Conservation (phyloP, 1,284 basidiomycete genomes). For the Trichosporon ovoides region DNA sequence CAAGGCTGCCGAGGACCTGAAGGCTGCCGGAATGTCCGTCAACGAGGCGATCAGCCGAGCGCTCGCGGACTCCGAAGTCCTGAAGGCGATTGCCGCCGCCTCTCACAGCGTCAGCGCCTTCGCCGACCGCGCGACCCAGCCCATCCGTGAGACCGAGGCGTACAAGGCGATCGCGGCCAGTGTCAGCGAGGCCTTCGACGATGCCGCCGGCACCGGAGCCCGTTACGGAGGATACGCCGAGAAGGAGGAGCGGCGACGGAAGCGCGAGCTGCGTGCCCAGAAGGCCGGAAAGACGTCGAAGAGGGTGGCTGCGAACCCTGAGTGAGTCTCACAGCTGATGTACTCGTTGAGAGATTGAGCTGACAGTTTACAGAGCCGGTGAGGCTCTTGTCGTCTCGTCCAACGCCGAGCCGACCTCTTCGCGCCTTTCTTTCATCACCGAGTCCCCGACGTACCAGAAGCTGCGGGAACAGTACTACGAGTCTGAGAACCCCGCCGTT, state of each 20-base stretch:
- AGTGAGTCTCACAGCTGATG: constrained; percentile 56
- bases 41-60: constrained; percentile 89
- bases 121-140: constrained; percentile 71
- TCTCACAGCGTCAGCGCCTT: constrained; percentile 73
- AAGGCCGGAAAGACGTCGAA: constrained; percentile 69
- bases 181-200: constrained; percentile 86
- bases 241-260: constrained; percentile 72
- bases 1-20: constrained; percentile 84
- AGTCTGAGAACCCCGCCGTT: constrained; percentile 88
- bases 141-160: constrained; percentile 88
- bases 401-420: constrained; percentile 38
- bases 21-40: constrained; percentile 82
- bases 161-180: constrained; percentile 90
- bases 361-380: constrained; percentile 64
- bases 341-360: too few relatives aligned
- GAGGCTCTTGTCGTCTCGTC: constrained; percentile 73
- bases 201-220: constrained; percentile 58
- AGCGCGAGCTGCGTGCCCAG: constrained; percentile 66
- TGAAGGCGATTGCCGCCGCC: constrained; percentile 67
- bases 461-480: constrained; percentile 68
- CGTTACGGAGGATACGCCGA: constrained; percentile 93
- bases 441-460: constrained; percentile 55
- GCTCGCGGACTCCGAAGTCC: constrained; percentile 85
- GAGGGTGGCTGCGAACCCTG: constrained; percentile 63
- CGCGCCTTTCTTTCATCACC: constrained; percentile 57